A percentile compares a stretch with the other conserved stretches of the same genome.
Evolutionary conservation across 441 rosid species (phyloP).

Genomic region (Populus trichocarpa): DNA sequence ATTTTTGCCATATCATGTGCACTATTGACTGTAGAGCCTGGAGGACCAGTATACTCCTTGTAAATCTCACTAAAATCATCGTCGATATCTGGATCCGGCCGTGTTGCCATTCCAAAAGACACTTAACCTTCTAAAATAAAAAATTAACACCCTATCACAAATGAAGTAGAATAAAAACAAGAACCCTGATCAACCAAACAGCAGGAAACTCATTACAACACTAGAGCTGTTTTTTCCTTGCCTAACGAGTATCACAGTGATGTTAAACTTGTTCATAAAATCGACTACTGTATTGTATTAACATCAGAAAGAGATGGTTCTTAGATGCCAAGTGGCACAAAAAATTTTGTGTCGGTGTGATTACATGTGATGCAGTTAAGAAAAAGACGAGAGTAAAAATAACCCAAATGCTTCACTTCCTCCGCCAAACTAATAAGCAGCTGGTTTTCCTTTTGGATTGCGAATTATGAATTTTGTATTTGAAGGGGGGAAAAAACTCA

Average conservation of each 20-base stretch:
- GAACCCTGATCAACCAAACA: neutral
- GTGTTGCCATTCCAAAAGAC: conserved; percentile 53
- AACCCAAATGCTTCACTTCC: no score
- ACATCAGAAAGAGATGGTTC: neutral
- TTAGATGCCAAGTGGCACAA: neutral
- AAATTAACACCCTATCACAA: neutral
- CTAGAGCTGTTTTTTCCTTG: neutral
- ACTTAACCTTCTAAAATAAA: conserved; percentile 1
- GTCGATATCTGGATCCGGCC: conserved; percentile 71
- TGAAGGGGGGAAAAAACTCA: neutral
- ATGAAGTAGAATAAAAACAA: neutral
- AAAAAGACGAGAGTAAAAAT: no score
- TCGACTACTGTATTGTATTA: neutral
- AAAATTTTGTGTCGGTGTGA: neutral
- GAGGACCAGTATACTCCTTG: conserved; percentile 94
- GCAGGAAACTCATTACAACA: neutral
- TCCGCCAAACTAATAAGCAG: no score
- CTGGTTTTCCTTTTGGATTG: no score
- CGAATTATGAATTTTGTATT: no score
- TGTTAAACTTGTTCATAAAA: neutral
- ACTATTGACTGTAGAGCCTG: conserved; percentile 30
- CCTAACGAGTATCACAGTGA: neutral
- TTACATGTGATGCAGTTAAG: neutral
- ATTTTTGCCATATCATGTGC: conserved; percentile 44
- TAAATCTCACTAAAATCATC: conserved; percentile 93